Percentiles rank a stretch among this genome's conserved stretches.
These are phyloP conservation scores for Pisolithus marmoratus DNA, from an alignment of 768 basidiomycete species.

Conservation along the genomic window DNA sequence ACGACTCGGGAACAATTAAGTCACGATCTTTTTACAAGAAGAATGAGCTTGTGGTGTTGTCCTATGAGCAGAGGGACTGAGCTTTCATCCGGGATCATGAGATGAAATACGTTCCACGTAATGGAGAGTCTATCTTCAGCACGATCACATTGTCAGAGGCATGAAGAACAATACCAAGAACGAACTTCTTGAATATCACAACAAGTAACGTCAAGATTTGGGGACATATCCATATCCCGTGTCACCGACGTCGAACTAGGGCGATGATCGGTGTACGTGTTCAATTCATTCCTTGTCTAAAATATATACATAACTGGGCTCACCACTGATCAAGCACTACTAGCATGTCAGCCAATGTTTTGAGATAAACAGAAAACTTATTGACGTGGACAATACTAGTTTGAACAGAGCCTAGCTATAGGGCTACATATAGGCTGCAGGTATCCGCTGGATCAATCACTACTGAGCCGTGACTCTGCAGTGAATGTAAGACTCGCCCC, in stretches of 20 bases:
- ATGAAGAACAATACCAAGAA: conserved; percentile 26
- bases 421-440: too few species aligned
- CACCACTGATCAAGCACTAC: too few species aligned
- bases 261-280: neutral
- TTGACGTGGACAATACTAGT: too few species aligned
- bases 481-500: too few species aligned
- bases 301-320: conserved; percentile 39
- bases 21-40: conserved; percentile 9
- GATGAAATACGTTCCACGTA: conserved; percentile 30
- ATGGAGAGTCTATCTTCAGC: conserved; percentile 10
- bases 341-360: too few species aligned
- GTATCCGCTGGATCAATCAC: too few species aligned
- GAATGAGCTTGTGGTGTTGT: conserved; percentile 21
- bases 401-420: too few species aligned
- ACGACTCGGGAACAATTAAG: conserved; percentile 23
- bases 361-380: too few species aligned
- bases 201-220: conserved; percentile 25
- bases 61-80: conserved; percentile 18
- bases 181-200: conserved; percentile 24
- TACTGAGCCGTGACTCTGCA: too few species aligned
- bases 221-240: too few species aligned
- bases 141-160: conserved; percentile 15
- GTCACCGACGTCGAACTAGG: neutral
- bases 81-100: conserved; percentile 18
- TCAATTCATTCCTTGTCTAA: conserved; percentile 30